A percentile compares a stretch with the other conserved stretches of the same genome.
phyloP scores from a whole-genome alignment of 371 early-diverging fungal genomes.

The Capillidium heterosporum region DNA sequence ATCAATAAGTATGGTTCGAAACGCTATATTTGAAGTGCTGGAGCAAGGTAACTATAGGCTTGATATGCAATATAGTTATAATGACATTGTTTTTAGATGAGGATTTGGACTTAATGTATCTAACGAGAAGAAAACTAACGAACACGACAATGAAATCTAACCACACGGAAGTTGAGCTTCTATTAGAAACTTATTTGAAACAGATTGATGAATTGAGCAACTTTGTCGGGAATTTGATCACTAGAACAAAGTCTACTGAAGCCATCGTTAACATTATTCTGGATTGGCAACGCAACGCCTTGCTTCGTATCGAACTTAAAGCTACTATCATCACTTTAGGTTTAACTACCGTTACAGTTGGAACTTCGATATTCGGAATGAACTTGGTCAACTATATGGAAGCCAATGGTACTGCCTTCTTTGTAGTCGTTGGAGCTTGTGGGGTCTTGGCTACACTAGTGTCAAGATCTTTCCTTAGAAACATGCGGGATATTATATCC shows the following conservation, averaged over 20 bases:
- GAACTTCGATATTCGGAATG: slow-evolving; percentile 70
- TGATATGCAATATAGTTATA: background rate
- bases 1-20: slow-evolving; percentile 48
- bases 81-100: slow-evolving; percentile 33
- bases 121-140: slow-evolving; percentile 53
- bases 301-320: slow-evolving; percentile 65
- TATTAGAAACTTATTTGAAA: slow-evolving; percentile 74
- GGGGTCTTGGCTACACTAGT: too few species aligned
- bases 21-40: slow-evolving; percentile 55
- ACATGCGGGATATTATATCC: too few species aligned
- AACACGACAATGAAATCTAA: slow-evolving; percentile 28
- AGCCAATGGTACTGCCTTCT: slow-evolving; percentile 32
- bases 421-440: too few species aligned
- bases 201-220: slow-evolving; percentile 70
- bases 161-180: slow-evolving; percentile 72
- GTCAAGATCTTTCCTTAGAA: too few species aligned
- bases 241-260: slow-evolving; percentile 68
- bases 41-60: slow-evolving; percentile 35
- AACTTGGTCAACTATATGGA: slow-evolving; percentile 62
- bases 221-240: slow-evolving; percentile 35
- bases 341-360: slow-evolving; percentile 47
- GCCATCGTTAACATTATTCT: slow-evolving; percentile 69
- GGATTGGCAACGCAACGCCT: slow-evolving; percentile 63
- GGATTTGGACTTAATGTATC: slow-evolving; percentile 74
- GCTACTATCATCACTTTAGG: slow-evolving; percentile 63